A percentile compares a stretch with the other conserved stretches of the same genome.
phyloP scores from a whole-genome alignment of 140 eudicot genomes.

The Flaveria floridana region DNA sequence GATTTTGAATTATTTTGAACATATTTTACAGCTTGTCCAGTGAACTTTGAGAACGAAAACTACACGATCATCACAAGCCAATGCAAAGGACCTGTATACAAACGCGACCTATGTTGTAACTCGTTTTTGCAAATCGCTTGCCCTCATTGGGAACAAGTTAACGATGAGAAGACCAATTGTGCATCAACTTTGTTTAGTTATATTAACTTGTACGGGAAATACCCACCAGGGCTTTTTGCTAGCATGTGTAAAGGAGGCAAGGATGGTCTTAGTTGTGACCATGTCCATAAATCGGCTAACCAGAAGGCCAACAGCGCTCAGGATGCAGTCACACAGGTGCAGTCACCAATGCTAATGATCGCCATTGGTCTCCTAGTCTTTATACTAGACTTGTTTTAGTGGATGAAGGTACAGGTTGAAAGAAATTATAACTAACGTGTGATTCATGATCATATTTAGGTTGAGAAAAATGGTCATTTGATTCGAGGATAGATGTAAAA shows the following conservation, averaged over 20 bases:
- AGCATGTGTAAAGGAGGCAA: conserved; percentile 56
- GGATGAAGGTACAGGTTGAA: background rate
- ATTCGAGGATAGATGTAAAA: background rate
- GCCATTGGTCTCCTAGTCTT: conserved; percentile 13
- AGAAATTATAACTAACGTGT: background rate
- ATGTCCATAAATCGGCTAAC: conserved; percentile 9
- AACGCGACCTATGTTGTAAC: conserved; percentile 49
- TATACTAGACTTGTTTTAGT: conserved; percentile 22
- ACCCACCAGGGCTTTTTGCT: conserved; percentile 79
- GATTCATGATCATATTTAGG: background rate
- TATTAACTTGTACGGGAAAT: conserved; percentile 64
- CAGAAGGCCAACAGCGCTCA: conserved; percentile 2
- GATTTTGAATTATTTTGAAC: background rate
- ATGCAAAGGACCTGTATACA: conserved; percentile 76
- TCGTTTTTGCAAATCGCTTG: conserved; percentile 62
- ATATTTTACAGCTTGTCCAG: conserved; percentile 53
- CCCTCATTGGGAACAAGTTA: conserved; percentile 48
- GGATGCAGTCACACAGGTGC: conserved; percentile 16
- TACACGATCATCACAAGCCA: conserved; percentile 75
- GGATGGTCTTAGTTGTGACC: conserved; percentile 55
- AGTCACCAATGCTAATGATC: conserved; percentile 17
- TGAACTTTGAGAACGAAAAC: conserved; percentile 64
- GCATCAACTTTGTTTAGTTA: conserved; percentile 69
- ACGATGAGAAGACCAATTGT: conserved; percentile 56
- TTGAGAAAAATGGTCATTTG: background rate